A percentile compares a stretch with the other conserved stretches of the same genome.
Evolutionary conservation across 495 filamentous ascomycete genomes (phyloP).

Genomic region (Parachaetomium inaequale): DNA sequence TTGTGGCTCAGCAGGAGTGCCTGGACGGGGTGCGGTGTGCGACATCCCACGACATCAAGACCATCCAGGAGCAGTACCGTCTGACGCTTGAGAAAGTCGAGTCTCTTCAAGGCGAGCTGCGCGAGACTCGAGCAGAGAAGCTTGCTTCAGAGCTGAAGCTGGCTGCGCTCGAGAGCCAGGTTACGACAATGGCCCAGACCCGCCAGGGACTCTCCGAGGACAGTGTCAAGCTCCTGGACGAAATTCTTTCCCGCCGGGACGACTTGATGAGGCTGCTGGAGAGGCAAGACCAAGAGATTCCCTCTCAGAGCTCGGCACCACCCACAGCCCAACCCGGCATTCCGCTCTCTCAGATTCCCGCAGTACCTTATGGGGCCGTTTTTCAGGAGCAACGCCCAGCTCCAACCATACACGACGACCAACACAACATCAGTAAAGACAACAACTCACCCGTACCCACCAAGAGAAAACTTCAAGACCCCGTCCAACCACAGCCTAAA

Average conservation of each 20-base stretch:
- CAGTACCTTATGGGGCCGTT: not conserved
- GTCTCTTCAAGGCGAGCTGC: constrained; percentile 22
- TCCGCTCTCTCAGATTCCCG: not conserved
- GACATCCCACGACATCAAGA: constrained; percentile 8
- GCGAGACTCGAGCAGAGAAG: constrained; percentile 18
- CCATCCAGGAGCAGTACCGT: constrained; percentile 18
- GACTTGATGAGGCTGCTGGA: constrained; percentile 19
- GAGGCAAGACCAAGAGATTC: not conserved
- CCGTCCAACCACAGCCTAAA: not conserved
- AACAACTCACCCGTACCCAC: not conserved
- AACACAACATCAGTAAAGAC: not conserved
- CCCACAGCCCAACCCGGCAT: not conserved
- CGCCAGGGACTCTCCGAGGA: constrained; percentile 4
- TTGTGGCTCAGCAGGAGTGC: constrained; percentile 14
- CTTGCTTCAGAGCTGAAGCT: constrained; percentile 13
- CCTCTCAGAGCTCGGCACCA: not conserved
- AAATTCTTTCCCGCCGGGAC: constrained; percentile 16
- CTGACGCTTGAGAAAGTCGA: constrained; percentile 18
- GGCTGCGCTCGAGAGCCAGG: constrained; percentile 12
- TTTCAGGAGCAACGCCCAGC: not conserved
- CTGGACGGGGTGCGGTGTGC: constrained; percentile 8
- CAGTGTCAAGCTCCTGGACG: constrained; percentile 5
- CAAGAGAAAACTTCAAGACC: constrained; percentile 10
- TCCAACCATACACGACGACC: not conserved
- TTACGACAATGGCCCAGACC: not conserved